phyloP scores from a whole-genome alignment of 768 basidiomycete genomes.

The Naganishia vaughanmartiniae region DNA sequence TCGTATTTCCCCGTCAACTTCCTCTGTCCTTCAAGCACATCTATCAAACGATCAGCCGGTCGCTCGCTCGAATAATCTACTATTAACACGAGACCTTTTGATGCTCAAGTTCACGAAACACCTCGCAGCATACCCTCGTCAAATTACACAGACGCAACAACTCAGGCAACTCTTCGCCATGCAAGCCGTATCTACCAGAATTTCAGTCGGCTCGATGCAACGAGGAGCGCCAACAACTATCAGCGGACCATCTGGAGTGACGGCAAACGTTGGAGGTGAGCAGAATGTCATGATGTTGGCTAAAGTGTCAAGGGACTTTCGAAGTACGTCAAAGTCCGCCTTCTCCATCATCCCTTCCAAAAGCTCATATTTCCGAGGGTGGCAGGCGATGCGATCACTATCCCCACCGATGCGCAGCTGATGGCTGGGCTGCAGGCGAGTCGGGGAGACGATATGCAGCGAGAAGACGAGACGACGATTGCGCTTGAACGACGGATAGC shows the following conservation, averaged over 20 bases:
- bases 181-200: too few species aligned
- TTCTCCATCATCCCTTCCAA: neutral
- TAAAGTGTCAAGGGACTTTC: conserved; percentile 47
- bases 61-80: too few species aligned
- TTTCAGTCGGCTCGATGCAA: conserved; percentile 8
- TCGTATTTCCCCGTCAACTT: too few species aligned
- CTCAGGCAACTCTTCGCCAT: too few species aligned
- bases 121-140: too few species aligned
- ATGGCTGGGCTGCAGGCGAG: conserved; percentile 44
- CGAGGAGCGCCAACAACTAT: neutral
- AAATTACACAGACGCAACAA: too few species aligned
- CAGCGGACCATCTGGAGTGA: conserved; percentile 15
- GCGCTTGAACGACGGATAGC: conserved; percentile 55
- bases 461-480: conserved; percentile 54
- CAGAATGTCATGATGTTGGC: conserved; percentile 45
- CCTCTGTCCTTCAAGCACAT: too few species aligned
- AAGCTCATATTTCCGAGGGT: neutral
- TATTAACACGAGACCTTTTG: too few species aligned
- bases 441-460: conserved; percentile 53
- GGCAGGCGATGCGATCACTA: conserved; percentile 51
- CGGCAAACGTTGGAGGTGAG: conserved; percentile 47
- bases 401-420: conserved; percentile 52
- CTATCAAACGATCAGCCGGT: too few species aligned
- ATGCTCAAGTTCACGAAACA: too few species aligned
- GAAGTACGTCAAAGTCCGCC: conserved; percentile 40